These are phyloP conservation scores for Fraxinus americana DNA, from an alignment of 257 asterid genomes.

Conservation along the genomic window DNA sequence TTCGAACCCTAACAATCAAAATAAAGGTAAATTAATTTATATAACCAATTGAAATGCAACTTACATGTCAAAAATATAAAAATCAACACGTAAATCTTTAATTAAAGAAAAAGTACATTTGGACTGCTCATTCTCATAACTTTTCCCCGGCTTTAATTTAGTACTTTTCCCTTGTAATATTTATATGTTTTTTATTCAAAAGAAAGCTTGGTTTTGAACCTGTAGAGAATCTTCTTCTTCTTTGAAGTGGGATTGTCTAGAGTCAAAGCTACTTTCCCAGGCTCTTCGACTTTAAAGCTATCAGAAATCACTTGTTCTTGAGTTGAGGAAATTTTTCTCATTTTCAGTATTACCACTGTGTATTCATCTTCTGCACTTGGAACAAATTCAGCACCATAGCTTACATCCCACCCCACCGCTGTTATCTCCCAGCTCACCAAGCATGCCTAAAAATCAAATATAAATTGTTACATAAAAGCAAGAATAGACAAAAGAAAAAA, in stretches of 20 bases:
- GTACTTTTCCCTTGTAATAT: neutral
- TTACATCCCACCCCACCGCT: conserved; percentile 50
- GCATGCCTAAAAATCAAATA: conserved; percentile 21
- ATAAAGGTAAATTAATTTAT: no score
- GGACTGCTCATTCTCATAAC: no score
- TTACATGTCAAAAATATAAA: no score
- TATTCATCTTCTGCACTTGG: conserved; percentile 32
- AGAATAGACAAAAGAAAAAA: no score
- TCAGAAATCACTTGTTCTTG: conserved; percentile 31
- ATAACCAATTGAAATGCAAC: no score
- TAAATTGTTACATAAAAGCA: no score
- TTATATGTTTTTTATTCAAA: neutral
- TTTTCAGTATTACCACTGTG: conserved; percentile 37
- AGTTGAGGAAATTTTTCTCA: conserved; percentile 23
- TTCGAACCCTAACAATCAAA: no score
- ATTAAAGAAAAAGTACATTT: no score
- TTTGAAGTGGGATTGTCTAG: conserved; percentile 37
- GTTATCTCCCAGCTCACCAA: conserved; percentile 32
- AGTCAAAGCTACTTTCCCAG: conserved; percentile 36
- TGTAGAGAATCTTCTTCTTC: conserved; percentile 47
- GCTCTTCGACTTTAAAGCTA: conserved; percentile 26
- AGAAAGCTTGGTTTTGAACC: conserved; percentile 33
- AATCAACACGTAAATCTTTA: no score
- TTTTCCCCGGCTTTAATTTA: neutral
- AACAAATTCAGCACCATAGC: conserved; percentile 40